Evolutionary conservation across 1,139 yeast species (phyloP), one percentile per base, ranked within the genome.

Genomic region (Meyerozyma athensensis): DNA sequence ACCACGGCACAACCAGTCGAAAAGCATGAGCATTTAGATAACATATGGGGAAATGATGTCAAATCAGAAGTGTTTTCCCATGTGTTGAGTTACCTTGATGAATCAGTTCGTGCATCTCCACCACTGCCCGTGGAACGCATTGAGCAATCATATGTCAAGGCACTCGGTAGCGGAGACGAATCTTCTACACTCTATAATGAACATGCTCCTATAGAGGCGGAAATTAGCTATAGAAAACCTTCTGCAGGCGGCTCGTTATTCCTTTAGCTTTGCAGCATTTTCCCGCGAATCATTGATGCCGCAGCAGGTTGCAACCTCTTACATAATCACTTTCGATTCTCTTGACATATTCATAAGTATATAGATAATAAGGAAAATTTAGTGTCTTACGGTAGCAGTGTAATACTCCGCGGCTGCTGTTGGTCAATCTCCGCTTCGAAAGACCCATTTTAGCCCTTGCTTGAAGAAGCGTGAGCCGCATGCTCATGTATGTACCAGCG

Each of bases 11-110:
- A 65, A 30, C 77, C 81, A 0, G 75, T 84, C 2, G 64, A 61
- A 1, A 64, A 68, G 21, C 94, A 87, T 54, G 97, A 90, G 59
- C 97, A 90, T 60, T 65, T 90, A 43, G 97, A 90, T 55, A 74
- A 90, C 48, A 64, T 90, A 19, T 90, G 97, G 97, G 96, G 96
- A 6, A 63, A 69, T 24, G 77, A 80, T 39, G 84, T 83, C 1
- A 75, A 74, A 30, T 61, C 65, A 3, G 55, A 66, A 33, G 84
- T 81, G 7, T 68, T 70, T 46, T 56, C 52, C 9, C 74, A 78
- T 45, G 81, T 86, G 0, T 53, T 77, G 21, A 51, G 58, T n/a
- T 61, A 57, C 36, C 54, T 68, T 37, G 63, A 61, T 0, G 61
- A 61, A 35, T 10, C 18, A 4, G 19, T 20, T 4, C 19, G 18